Evolutionary conservation across 208 protist species (phyloP), one percentile per base, ranked within the genome.

Genomic region (Endotrypanum monterogeii): DNA sequence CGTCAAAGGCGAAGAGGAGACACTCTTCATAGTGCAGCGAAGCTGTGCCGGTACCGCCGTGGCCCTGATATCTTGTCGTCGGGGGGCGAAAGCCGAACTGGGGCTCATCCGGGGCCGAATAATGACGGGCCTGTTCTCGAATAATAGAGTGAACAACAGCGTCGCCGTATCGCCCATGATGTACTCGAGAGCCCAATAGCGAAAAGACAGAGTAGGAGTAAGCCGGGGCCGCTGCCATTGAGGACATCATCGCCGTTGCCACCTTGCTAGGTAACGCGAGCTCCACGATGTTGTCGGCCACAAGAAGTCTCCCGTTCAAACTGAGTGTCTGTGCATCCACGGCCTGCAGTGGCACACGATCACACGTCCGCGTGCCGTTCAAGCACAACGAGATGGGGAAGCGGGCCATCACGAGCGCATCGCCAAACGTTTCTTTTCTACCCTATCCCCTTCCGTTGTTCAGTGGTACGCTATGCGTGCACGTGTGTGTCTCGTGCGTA

Each of bases 1-100:
- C 78, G 39, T 92, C 88, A 55, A 71, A 82, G 46, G 77, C 86
- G 74, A 94, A 89, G 23, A 94, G 62, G 39, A 92, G 78, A 71
- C 90, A 94, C 68, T 92, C 79, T 39, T 82, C 74, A 61, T 77
- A 83, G 60, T 75, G 82, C 55, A 67, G 44, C 28, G 73, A 54
- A 14, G 56, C 14, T 35, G 11, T 25, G 18, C 28, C 37, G 37
- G 25, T 37, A 41, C 25, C 20, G 48, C 14, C 30, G 52, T 39
- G 23, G 39, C n/a, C 28, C 14, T 20, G 5, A 1, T 20, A 11
- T 48, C 60, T 30, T 23, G 70, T 56, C 55, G 68, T 56, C 18
- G 67, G 55, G 4, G 70, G 37, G 11, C 70, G 63, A 25, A 61
- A 51, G 32, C 70, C 28, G 12, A 71, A 62, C 65, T 75, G 76